Percentiles rank a stretch among this genome's conserved stretches.
phyloP scores from a whole-genome alignment of 495 filamentous ascomycete genomes.

The Letharia columbiana region DNA sequence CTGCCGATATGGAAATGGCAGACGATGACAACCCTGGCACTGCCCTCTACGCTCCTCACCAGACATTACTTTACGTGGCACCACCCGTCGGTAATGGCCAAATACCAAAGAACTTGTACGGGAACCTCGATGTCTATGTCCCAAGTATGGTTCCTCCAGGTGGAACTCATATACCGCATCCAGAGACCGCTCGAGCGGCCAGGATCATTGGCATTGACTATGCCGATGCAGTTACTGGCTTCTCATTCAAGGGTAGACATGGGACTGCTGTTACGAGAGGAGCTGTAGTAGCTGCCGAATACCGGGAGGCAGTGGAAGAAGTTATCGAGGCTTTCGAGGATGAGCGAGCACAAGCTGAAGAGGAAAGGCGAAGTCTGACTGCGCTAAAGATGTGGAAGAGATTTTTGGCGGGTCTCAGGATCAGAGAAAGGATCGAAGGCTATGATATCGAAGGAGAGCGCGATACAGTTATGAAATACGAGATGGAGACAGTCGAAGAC shows the following conservation, averaged over 20 bases:
- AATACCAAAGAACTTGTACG: conserved; percentile 78
- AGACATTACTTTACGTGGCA: conserved; percentile 56
- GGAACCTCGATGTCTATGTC: conserved; percentile 86
- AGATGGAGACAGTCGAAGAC: conserved; percentile 22
- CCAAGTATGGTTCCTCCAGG: conserved; percentile 86
- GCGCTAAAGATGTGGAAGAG: conserved; percentile 66
- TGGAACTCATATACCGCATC: conserved; percentile 60
- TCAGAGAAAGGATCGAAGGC: conserved; percentile 63
- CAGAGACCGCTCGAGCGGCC: conserved; percentile 62
- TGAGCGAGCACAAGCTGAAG: conserved; percentile 48
- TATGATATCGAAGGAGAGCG: conserved; percentile 50
- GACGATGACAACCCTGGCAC: conserved; percentile 37
- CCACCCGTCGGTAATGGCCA: conserved; percentile 65
- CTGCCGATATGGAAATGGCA: conserved; percentile 37
- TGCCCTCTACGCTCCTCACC: conserved; percentile 28
- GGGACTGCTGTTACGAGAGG: conserved; percentile 74
- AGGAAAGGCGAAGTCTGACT: conserved; percentile 45
- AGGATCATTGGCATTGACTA: conserved; percentile 75
- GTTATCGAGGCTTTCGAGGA: conserved; percentile 57
- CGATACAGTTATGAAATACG: conserved; percentile 23
- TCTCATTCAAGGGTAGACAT: conserved; percentile 71
- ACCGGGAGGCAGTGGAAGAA: conserved; percentile 59
- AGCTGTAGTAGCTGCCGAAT: conserved; percentile 63
- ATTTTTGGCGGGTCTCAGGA: conserved; percentile 65
- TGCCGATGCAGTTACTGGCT: conserved; percentile 82